phyloP scores from a whole-genome alignment of 768 basidiomycete species.

The Trametes gibbosa region DNA sequence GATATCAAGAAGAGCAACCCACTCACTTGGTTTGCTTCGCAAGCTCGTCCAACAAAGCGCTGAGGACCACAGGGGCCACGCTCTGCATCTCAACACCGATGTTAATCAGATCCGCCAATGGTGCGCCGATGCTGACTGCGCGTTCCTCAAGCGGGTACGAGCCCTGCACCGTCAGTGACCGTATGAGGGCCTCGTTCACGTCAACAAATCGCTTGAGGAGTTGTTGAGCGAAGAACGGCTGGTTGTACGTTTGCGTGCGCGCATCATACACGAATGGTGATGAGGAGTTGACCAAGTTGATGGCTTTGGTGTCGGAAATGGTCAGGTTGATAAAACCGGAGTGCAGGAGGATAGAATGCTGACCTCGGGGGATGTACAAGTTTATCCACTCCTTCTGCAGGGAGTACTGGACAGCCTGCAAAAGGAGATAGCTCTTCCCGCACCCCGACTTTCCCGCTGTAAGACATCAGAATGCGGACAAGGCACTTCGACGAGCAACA shows the following conservation, averaged over 20 bases:
- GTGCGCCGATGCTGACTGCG: constrained; percentile 45
- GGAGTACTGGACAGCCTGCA: constrained; percentile 76
- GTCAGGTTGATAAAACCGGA: not conserved
- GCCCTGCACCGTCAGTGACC: constrained; percentile 35
- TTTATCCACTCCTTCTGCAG: constrained; percentile 71
- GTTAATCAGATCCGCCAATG: constrained; percentile 53
- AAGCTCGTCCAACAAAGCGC: constrained; percentile 57
- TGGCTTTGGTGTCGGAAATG: constrained; percentile 33
- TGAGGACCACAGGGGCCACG: constrained; percentile 54
- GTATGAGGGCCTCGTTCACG: constrained; percentile 52
- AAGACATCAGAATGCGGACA: not conserved
- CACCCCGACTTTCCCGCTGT: constrained; percentile 73
- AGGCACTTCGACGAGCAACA: constrained; percentile 27
- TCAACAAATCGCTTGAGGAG: constrained; percentile 59
- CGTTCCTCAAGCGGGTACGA: constrained; percentile 30
- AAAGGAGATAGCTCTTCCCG: constrained; percentile 77
- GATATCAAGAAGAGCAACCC: not conserved
- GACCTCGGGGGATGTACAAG: constrained; percentile 80
- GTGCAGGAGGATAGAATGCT: constrained; percentile 15
- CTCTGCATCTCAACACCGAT: constrained; percentile 53
- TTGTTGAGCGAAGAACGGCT: constrained; percentile 62
- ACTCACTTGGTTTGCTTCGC: constrained; percentile 63
- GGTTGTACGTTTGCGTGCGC: constrained; percentile 73
- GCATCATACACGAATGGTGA: constrained; percentile 72
- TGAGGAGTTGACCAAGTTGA: constrained; percentile 69